Conservation (phyloP, 1,284 basidiomycete genomes). For the Puccinia hordei region DNA sequence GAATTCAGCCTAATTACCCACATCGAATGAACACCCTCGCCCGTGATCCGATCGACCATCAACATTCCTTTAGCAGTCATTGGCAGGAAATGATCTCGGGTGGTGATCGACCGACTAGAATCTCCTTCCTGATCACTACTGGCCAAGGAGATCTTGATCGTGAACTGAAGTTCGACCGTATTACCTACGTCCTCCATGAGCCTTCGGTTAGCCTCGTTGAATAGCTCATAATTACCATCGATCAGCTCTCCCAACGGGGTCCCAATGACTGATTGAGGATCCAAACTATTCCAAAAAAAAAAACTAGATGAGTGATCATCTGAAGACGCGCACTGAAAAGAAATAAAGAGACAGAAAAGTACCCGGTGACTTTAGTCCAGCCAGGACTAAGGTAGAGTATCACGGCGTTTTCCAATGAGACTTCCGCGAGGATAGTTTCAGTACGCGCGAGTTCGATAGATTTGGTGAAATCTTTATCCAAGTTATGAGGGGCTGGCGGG, state of each 20-base stretch:
- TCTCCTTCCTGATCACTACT: conserved; percentile 57
- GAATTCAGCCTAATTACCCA: conserved; percentile 86
- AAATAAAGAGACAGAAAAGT: conserved; percentile 47
- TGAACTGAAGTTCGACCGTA: conserved; percentile 86
- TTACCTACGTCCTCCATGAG: conserved; percentile 88
- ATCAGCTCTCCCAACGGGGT: conserved; percentile 79
- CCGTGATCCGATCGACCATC: conserved; percentile 86
- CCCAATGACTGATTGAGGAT: conserved; percentile 78
- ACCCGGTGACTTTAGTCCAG: conserved; percentile 90
- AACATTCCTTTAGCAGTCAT: conserved; percentile 99
- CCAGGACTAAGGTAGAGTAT: conserved; percentile 92
- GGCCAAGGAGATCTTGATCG: conserved; percentile 56
- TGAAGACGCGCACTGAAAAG: conserved; percentile 51
- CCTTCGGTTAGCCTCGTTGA: conserved; percentile 81
- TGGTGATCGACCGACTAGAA: conserved; percentile 58
- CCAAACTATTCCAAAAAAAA: conserved; percentile 65
- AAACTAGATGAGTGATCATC: conserved; percentile 46
- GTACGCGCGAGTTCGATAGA: conserved; percentile 90
- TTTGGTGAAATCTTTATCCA: conserved; percentile 77
- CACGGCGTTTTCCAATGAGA: conserved; percentile 83
- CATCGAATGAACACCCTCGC: conserved; percentile 91
- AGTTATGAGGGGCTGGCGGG: conserved; percentile 55
- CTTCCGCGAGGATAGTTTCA: conserved; percentile 92
- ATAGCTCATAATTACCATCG: conserved; percentile 79
- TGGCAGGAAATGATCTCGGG: conserved; percentile 68